Evolutionary conservation across 2,329 filamentous ascomycete species (phyloP), one percentile per base, ranked within the genome.

Genomic region (Diplodia sapinea): DNA sequence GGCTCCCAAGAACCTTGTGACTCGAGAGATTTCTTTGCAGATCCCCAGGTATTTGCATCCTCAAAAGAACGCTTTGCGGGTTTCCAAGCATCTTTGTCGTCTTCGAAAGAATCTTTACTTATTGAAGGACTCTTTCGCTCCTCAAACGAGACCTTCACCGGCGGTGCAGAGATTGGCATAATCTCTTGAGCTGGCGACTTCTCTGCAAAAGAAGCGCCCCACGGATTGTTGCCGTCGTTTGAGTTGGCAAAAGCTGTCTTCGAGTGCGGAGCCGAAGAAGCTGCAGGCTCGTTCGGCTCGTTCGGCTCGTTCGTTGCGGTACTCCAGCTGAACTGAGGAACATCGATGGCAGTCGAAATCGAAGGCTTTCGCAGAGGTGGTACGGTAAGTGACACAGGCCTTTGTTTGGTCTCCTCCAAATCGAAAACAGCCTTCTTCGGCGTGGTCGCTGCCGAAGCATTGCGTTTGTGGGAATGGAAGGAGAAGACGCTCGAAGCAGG

Each of bases 321-420:
- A n/a, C 63, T 65, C 63, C 63, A 65, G 36, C 63, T 56, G 52
- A 65, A 65, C 29, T 55, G 49, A 13, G 63, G 50, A 20, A 47
- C 54, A 13, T 55, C 63, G 15, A 62, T 43, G 6, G 57, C 15
- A 13, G 55, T 17, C 54, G 56, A 36, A 20, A 40, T 63, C 7
- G 50, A 63, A 15, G 51, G 49, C 17, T 63, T 63, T 47, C 47
- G 55, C 13, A 26, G 56, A 9, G 33, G 3, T 15, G 47, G 65
- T 5, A 54, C 65, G 2, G 38, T 17, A 7, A 67, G 56, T 12
- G 65, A 67, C 49, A 51, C 23, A 8, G 55, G 65, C 11, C 57
- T 57, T 17, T 67, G 65, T n/a, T 63, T 61, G 31, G 55, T 26
- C n/a, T 65, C 66, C 7, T 51, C 66, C 23, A 66, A n/a, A 38